Evolutionary conservation across 306 rosid species (phyloP), one percentile per base, ranked within the genome.

Genomic region (Albizia julibrissin): DNA sequence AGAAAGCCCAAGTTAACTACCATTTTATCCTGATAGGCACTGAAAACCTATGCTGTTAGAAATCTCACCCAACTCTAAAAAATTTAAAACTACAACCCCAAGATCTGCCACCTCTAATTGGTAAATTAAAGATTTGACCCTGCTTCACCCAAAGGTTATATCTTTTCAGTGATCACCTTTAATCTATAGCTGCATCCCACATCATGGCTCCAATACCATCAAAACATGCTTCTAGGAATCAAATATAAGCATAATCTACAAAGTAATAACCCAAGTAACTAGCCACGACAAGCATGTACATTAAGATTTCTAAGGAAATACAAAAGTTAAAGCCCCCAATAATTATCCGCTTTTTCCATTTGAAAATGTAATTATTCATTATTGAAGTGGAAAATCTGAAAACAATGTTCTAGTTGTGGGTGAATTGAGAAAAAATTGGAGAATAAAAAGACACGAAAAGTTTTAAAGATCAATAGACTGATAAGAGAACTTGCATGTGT

Each of bases 381-480:
- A 37, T 69, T 69, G 24, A 40, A 40, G 73, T 39, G 16, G 49
- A 69, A 69, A 37, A 34, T 37, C 26, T 68, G 72, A 68, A 69
- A 69, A 69, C 16, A 69, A 61, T 10, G 13, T 69, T 66, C 12
- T 14, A 66, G 9, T 33, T 6, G 22, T 14, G 21, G 43, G 22
- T 33, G 24, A 42, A 69, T 52, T 5, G 74, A 64, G 37, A 64
- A 21, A 26, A 12, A 62, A 61, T 24, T 37, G 61, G 4, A 61
- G 22, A 31, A 44, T 58, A 72, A 22, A 47, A 46, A 49, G 62
- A 14, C 29, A 21, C 16, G 42, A 44, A 72, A 37, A 16, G 22
- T 46, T 50, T 49, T 86, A 89, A 84, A 87, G 85, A 84, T 90
- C 82, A 50, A 87, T 89, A 24, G 89, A 85, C 27, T 87, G 83